Evolutionary conservation across 495 filamentous ascomycete species (phyloP), one percentile per base, ranked within the genome.

Genomic region (Talaromyces wortmannii): DNA sequence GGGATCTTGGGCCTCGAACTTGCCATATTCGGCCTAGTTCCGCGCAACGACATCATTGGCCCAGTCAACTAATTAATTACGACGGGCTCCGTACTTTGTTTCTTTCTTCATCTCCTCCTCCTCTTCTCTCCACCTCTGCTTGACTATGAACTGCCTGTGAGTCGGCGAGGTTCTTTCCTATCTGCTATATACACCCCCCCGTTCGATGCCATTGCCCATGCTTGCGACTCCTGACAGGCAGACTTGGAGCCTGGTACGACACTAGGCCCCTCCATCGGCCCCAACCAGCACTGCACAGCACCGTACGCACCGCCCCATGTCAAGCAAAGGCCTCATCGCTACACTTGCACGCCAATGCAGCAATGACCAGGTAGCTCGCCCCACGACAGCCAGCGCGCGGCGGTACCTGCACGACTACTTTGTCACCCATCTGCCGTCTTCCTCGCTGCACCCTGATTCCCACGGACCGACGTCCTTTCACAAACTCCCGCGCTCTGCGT

Each of bases 351-450:
- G 29, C 18, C 45, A 55, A 31, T 61, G 59, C 54, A 63, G 56
- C 43, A 59, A 58, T 7, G 62, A 31, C 29, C 29, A 15, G 10
- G 30, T 46, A 64, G 48, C 46, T 16, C 53, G n/a, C 44, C 59
- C 13, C 55, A 55, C 31, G n/a, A 59, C 52, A 10, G 31, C 59
- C 12, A 13, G 47, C 7, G 72, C 70, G 50, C 76, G 69, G 5
- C 86, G 86, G 29, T 67, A 75, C 57, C 97, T 97, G 71, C 91
- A 95, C 73, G 89, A 94, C 58, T 98, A 98, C 76, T 98, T 98
- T 66, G 88, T 97, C 33, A 95, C 94, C 5, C 88, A 97, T 67
- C 79, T 98, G 0, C 94, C 94, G 6, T 95, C 91, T 17, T 92
- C 90, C 44, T 97, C 92, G 0, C 78, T 97, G 12, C 89, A 96